These are phyloP conservation scores for Termitomyces sp. DNA, from an alignment of 768 basidiomycete genomes.

Conservation along the genomic window DNA sequence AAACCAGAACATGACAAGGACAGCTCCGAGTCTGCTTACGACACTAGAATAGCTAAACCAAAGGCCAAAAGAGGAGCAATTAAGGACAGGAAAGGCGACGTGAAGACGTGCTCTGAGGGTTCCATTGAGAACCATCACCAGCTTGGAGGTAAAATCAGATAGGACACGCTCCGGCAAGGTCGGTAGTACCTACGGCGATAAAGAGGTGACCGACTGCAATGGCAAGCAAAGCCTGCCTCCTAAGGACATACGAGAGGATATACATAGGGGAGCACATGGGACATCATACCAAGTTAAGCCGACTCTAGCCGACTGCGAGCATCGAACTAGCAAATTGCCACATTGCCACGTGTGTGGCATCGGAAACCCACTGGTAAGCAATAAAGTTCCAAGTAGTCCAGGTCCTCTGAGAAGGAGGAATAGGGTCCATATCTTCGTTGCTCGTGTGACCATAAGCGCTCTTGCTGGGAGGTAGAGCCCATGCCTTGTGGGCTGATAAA, in stretches of 20 bases:
- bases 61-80: constrained; percentile 84
- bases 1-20: constrained; percentile 83
- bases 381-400: constrained; percentile 70
- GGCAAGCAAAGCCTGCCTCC: constrained; percentile 64
- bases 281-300: constrained; percentile 62
- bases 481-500: neutral
- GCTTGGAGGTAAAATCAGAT: constrained; percentile 4
- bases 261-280: neutral
- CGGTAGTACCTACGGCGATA: constrained; percentile 43
- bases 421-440: constrained; percentile 79
- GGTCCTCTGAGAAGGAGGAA: constrained; percentile 54
- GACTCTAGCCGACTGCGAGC: constrained; percentile 68
- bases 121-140: constrained; percentile 74
- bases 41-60: constrained; percentile 89
- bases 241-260: constrained; percentile 15
- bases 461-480: constrained; percentile 52
- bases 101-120: constrained; percentile 75
- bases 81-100: constrained; percentile 73
- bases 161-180: neutral
- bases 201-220: constrained; percentile 73
- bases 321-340: constrained; percentile 73
- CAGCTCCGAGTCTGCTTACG: constrained; percentile 65
- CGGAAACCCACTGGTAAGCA: constrained; percentile 59
- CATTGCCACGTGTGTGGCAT: constrained; percentile 41
- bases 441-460: constrained; percentile 59